Percentiles rank a stretch among this genome's conserved stretches.
phyloP scores from a whole-genome alignment of 2,329 filamentous ascomycete species.

The Leptodontidium sp. region DNA sequence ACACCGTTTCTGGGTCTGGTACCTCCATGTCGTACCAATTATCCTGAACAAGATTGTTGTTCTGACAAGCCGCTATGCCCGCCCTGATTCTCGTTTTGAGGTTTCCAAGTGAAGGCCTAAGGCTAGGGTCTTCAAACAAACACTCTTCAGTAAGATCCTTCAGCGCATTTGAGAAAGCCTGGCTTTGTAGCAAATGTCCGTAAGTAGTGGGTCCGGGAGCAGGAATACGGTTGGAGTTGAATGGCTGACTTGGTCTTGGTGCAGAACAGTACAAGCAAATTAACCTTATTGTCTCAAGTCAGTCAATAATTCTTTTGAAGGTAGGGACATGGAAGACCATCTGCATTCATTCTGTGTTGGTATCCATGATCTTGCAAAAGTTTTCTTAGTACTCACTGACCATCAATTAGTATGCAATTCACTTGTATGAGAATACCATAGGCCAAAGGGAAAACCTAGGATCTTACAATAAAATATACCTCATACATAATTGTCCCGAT shows the following conservation, averaged over 20 bases:
- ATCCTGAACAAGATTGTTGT: neutral
- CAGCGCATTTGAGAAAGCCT: neutral
- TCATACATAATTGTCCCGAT: conserved; percentile 15
- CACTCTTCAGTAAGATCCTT: neutral
- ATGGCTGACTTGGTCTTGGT: neutral
- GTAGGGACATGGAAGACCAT: too few relatives aligned
- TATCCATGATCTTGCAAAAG: too few relatives aligned
- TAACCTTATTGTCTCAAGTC: too few relatives aligned
- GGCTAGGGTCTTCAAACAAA: neutral
- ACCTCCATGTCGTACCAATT: neutral
- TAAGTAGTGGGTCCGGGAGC: neutral
- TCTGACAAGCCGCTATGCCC: neutral
- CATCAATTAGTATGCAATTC: too few relatives aligned
- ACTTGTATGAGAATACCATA: too few relatives aligned
- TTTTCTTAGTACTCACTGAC: too few relatives aligned
- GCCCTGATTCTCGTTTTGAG: neutral
- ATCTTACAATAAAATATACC: neutral
- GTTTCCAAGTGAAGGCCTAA: neutral
- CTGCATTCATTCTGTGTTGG: too few relatives aligned
- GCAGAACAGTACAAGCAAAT: neutral
- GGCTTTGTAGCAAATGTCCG: neutral
- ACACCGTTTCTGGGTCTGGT: neutral
- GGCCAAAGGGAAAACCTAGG: too few relatives aligned
- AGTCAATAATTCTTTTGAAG: too few relatives aligned
- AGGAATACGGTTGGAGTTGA: neutral